Evolutionary conservation across 352 stramenopile species (phyloP).

Genomic region (Pythium monospermum): DNA sequence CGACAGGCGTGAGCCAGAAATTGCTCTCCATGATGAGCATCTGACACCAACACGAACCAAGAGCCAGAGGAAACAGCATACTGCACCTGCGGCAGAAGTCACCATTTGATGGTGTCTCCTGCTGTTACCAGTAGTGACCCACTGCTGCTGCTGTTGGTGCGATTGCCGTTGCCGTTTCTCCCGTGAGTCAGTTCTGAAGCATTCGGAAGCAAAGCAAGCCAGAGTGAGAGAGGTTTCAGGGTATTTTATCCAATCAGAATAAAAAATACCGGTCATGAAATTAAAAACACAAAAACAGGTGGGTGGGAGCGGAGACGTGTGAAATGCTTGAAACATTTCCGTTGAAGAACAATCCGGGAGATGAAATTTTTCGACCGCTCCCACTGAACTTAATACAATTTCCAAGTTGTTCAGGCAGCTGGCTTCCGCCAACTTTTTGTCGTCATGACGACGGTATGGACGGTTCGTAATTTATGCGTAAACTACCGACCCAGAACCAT

Average conservation of each 20-base stretch:
- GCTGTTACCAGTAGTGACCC: too few relatives aligned
- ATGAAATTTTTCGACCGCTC: constrained; percentile 1
- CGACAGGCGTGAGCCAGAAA: too few relatives aligned
- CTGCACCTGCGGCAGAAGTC: too few relatives aligned
- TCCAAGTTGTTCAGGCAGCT: constrained; percentile 6
- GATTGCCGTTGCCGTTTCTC: too few relatives aligned
- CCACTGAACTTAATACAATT: constrained; percentile 22
- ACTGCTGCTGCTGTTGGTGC: too few relatives aligned
- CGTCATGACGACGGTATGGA: neutral
- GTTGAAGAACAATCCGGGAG: constrained; percentile 25
- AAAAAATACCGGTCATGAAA: neutral
- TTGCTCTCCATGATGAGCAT: too few relatives aligned
- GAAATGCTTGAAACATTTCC: constrained; percentile 24
- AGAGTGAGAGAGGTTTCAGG: constrained; percentile 5
- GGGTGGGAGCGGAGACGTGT: constrained; percentile 2
- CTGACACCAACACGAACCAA: too few relatives aligned
- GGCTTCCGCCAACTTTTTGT: constrained; percentile 7
- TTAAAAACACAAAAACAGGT: constrained; percentile 10
- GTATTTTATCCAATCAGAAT: neutral
- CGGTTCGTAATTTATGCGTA: constrained; percentile 1
- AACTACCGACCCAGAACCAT: neutral
- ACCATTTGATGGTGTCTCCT: too few relatives aligned
- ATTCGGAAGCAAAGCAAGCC: too few relatives aligned
- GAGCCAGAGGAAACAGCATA: too few relatives aligned
- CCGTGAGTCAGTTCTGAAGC: too few relatives aligned